Percentiles rank a stretch among this genome's conserved stretches.
Evolutionary conservation across 306 rosid species (phyloP).

Genomic region (Begonia loranthoides): DNA sequence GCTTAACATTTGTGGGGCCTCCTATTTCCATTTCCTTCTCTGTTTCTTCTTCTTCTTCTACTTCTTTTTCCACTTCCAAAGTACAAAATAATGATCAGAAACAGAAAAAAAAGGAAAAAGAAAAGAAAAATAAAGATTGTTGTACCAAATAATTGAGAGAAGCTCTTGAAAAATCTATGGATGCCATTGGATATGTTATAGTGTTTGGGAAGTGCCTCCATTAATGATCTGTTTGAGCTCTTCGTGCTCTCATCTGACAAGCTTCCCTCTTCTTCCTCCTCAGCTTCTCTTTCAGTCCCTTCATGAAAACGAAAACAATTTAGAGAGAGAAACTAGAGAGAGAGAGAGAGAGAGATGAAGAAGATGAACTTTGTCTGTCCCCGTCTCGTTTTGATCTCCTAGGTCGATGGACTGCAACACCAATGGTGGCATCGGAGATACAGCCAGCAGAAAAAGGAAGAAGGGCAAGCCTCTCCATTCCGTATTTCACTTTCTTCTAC

Average conservation of each 20-base stretch:
- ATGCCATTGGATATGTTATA: slow-evolving; percentile 38
- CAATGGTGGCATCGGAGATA: slow-evolving; percentile 76
- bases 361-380: slow-evolving; percentile 15
- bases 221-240: slow-evolving; percentile 29
- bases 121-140: not conserved
- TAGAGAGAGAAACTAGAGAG: not conserved
- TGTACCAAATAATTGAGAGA: slow-evolving; percentile 83
- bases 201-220: slow-evolving; percentile 36
- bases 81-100: not conserved
- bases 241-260: slow-evolving; percentile 40
- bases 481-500: slow-evolving; percentile 28
- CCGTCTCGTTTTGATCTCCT: slow-evolving; percentile 38
- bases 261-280: slow-evolving; percentile 22
- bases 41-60: slow-evolving; percentile 55
- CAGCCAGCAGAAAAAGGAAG: slow-evolving; percentile 91
- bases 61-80: too few species aligned
- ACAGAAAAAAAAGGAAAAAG: not conserved
- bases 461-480: slow-evolving; percentile 84
- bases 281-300: slow-evolving; percentile 27
- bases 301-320: slow-evolving; percentile 4
- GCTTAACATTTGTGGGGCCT: slow-evolving; percentile 84
- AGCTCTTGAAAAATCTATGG: slow-evolving; percentile 60
- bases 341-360: slow-evolving; percentile 39
- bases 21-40: slow-evolving; percentile 85
- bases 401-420: slow-evolving; percentile 47